phyloP scores from a whole-genome alignment of 495 filamentous ascomycete genomes.

The Neurospora sp. region DNA sequence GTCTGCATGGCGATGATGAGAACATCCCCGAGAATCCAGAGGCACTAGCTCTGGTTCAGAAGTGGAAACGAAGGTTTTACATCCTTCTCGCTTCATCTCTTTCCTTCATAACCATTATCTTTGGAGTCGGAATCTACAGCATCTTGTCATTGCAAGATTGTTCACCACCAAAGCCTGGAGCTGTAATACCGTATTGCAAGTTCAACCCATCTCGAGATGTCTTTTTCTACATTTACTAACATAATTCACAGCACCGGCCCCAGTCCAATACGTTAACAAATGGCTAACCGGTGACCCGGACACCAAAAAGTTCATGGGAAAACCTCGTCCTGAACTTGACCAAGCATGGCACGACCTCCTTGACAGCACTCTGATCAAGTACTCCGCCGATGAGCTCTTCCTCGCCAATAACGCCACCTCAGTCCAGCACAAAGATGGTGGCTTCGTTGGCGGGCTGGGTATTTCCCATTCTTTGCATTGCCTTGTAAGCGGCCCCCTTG shows the following conservation, averaged over 20 bases:
- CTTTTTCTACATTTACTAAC: neutral
- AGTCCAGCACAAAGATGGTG: slow-evolving; percentile 9
- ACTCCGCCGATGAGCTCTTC: slow-evolving; percentile 5
- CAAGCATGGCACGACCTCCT: slow-evolving; percentile 14
- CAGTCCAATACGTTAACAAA: slow-evolving; percentile 10
- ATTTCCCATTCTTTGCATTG: slow-evolving; percentile 15
- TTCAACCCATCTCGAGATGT: neutral
- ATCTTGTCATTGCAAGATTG: neutral
- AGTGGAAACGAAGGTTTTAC: slow-evolving; percentile 1
- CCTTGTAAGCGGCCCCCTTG: slow-evolving; percentile 3
- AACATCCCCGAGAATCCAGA: neutral
- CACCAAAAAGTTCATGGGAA: slow-evolving; percentile 10
- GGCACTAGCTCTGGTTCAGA: neutral
- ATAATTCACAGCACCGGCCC: slow-evolving; percentile 4
- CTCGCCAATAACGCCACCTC: slow-evolving; percentile 7
- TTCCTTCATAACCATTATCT: neutral
- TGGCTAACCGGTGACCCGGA: slow-evolving; percentile 3
- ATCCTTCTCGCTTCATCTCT: neutral
- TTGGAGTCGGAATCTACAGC: neutral
- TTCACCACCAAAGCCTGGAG: neutral
- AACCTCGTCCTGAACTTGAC: slow-evolving; percentile 13
- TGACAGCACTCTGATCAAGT: slow-evolving; percentile 5
- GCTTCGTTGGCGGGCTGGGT: slow-evolving; percentile 11
- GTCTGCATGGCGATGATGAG: neutral
- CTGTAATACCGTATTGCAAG: slow-evolving; percentile 4